phyloP scores from a whole-genome alignment of 108 stramenopile species.

The Cyclotella baltica region DNA sequence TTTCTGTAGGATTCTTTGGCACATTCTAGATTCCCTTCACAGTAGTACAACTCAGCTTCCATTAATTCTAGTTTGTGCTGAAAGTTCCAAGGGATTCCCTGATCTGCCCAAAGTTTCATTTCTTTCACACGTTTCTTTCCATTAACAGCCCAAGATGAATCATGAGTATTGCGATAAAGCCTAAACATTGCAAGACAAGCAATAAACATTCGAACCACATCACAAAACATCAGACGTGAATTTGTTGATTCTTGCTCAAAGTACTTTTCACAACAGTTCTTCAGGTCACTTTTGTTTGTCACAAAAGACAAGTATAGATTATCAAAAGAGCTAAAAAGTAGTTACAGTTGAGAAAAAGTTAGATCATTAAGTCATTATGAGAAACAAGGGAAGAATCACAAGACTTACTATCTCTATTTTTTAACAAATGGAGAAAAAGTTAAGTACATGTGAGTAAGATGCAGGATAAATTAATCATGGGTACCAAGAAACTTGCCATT shows the following conservation, averaged over 20 bases:
- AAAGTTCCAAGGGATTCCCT: constrained; percentile 5
- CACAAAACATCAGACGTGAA: background rate
- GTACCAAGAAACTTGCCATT: no score
- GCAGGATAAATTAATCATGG: no score
- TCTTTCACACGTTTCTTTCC: background rate
- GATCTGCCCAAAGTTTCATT: constrained; percentile 4
- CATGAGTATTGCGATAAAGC: constrained; percentile 5
- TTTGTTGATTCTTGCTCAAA: background rate
- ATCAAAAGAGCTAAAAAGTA: no score
- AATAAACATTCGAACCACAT: background rate
- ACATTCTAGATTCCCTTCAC: background rate
- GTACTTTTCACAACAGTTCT: no score
- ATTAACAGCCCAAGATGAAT: background rate
- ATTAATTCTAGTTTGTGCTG: constrained; percentile 5
- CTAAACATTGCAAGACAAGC: constrained; percentile 7
- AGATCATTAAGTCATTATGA: no score
- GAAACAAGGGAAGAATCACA: no score
- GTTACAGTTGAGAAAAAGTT: no score
- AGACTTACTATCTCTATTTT: no score
- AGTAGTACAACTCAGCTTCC: constrained; percentile 16
- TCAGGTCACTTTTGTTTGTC: no score
- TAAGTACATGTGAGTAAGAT: no score
- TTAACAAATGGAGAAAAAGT: no score
- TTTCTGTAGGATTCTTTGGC: constrained; percentile 9
- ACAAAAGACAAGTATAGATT: no score